Evolutionary conservation across 2,329 filamentous ascomycete genomes (phyloP).

Genomic region (Trichophyton benhamiae): DNA sequence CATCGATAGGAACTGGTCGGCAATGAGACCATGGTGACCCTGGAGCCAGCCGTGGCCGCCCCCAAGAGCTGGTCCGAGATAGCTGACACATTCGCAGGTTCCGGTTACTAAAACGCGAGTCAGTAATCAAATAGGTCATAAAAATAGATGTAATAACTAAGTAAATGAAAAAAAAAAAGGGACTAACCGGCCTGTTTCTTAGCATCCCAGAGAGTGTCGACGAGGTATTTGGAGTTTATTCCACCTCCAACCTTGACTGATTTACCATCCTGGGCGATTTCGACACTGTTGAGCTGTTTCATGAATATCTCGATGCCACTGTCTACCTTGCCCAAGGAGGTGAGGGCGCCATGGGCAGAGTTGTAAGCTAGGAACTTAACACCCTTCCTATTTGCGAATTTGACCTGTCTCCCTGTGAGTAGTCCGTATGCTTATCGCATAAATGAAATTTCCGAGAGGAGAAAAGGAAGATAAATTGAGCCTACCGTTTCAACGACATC

Average conservation of each 20-base stretch:
- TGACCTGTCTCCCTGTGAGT: conserved; percentile 25
- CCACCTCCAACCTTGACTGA: conserved; percentile 41
- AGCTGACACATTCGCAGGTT: conserved; percentile 41
- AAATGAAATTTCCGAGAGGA: too few species aligned
- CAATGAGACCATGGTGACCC: conserved; percentile 41
- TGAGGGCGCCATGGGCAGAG: conserved; percentile 41
- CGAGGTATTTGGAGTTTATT: conserved; percentile 35
- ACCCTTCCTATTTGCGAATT: conserved; percentile 36
- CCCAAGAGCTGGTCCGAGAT: conserved; percentile 41
- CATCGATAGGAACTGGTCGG: conserved; percentile 43
- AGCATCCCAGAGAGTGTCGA: conserved; percentile 38
- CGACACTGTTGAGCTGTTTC: conserved; percentile 33
- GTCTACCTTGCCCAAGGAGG: conserved; percentile 38
- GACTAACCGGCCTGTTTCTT: conserved; percentile 39
- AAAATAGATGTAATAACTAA: conserved; percentile 1
- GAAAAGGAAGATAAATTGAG: background rate
- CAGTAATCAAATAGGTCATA: background rate
- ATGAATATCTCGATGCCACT: conserved; percentile 42
- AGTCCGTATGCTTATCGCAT: background rate
- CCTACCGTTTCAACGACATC: conserved; percentile 41
- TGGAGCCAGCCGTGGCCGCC: conserved; percentile 47
- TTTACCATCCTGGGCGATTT: conserved; percentile 32
- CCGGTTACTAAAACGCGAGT: conserved; percentile 30
- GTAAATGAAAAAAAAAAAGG: background rate
- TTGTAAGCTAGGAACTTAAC: conserved; percentile 44